Base-by-base conservation (phyloP, 2,329 filamentous ascomycete genomes). In the Phyllosticta citriasiana region DNA sequence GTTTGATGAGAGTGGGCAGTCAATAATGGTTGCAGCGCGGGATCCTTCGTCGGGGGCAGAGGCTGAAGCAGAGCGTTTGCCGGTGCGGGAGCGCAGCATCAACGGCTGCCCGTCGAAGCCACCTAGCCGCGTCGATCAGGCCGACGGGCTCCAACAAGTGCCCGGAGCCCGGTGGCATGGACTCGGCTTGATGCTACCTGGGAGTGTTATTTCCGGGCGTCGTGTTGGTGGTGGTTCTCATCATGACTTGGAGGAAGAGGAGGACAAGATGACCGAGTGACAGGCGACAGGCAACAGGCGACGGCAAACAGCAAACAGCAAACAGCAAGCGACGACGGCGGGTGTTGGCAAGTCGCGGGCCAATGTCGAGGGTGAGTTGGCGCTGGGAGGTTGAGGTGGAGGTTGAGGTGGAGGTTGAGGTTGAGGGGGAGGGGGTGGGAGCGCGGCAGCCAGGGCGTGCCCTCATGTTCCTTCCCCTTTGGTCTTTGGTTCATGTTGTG, bases 111-210 rank as follows among this genome's bases (percentile, higher is more conserved):
- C 55, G 55, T 53, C n/a, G 40, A 53, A 33, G 53, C 57, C 19
- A 22, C 19, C 19, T 30, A 60, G 55, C 57, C 40, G 40, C 40
- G 40, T 35, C 58, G 53, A 56, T 60, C 53, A 56, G 58, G 53
- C 33, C 55, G 53, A 27, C 53, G 52, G 51, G 30, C 53, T 52
- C 51, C 53, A 56, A 56, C 26, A 52, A 33, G 58, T 25, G 51
- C 51, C 51, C 22, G 19, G 40, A 47, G 40, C 40, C 40, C 40
- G 14, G 40, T 47, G 14, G 40, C 40, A n/a, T 47, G 40, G 51
- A 14, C 51, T 53, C 12, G 51, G 51, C 51, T 24, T 24, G 51
- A 60, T 25, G 30, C 27, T 54, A 33, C 40, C n/a, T 4, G 12
- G 6, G 40, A 47, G 16, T n/a, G 40, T 47, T 47, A 47, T 47